phyloP scores from a whole-genome alignment of 495 filamentous ascomycete genomes.

The Xylaria scruposa region DNA sequence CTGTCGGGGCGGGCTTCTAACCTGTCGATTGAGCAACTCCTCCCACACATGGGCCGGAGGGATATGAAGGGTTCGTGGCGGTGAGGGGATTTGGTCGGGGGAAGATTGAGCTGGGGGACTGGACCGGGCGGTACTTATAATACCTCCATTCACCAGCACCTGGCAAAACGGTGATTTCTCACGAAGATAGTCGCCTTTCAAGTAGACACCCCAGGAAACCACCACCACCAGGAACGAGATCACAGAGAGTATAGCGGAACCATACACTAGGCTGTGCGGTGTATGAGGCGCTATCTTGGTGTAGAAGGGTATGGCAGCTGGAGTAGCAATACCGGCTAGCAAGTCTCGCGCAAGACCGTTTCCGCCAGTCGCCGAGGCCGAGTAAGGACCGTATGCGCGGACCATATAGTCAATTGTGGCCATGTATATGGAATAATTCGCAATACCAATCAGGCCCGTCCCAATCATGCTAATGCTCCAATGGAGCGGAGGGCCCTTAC shows the following conservation, averaged over 20 bases:
- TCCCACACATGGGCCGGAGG: background rate
- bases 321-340: conserved; percentile 78
- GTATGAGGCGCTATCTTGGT: conserved; percentile 60
- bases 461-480: conserved; percentile 70
- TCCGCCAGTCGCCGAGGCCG: conserved; percentile 78
- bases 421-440: conserved; percentile 78
- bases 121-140: conserved; percentile 46
- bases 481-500: conserved; percentile 64
- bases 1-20: background rate
- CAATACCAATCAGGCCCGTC: conserved; percentile 67
- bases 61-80: background rate
- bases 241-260: conserved; percentile 73
- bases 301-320: conserved; percentile 76
- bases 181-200: conserved; percentile 75
- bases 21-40: background rate
- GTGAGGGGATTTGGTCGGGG: background rate
- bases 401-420: conserved; percentile 88
- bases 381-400: conserved; percentile 78
- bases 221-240: conserved; percentile 73
- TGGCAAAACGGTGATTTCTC: conserved; percentile 77
- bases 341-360: conserved; percentile 78
- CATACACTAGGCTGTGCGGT: conserved; percentile 65
- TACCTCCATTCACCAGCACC: conserved; percentile 56
- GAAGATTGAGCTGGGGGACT: background rate
- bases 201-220: conserved; percentile 81